Base-by-base conservation (phyloP, 1,284 basidiomycete species). In the Sphaerobolus stellatus region DNA sequence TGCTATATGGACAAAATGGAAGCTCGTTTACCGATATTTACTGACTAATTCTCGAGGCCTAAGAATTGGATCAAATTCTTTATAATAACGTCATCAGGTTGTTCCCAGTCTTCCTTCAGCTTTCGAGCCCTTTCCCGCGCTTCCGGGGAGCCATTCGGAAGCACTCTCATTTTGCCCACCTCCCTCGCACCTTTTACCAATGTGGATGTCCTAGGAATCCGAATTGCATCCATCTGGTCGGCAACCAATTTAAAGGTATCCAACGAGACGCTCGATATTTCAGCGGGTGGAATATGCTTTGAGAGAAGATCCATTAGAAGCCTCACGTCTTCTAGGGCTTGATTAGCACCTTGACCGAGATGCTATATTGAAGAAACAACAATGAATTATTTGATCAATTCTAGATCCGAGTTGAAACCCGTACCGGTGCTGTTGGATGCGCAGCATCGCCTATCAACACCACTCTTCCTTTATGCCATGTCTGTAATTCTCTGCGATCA, bases 321-420 rank as follows among this genome's bases (percentile, higher is more conserved):
- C 51, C 72, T 74, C 41, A 74, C 62, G 59, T 79, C 77, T 56
- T 78, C 75, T 54, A 77, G 71, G 1, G 76, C 73, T 59, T 77
- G 76, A 59, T 78, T 79, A 5, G 77, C 75, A 24, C 76, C 77
- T 64, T 79, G 77, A 1, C 77, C 76, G 18, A 79, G 69, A 59
- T 79, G 77, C 75, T 78, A 50, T 28, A 38, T 33, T 48, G 27
- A 4, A 22, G 28, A 27, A 25, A 25, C 27, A n/a, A 8, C 33
- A 50, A 41, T 18, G 11, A 20, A 33, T 29, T 16, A 33, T 8
- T 34, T 7, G 11, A 14, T 38, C 2, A 20, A n/a, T 7, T 16
- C 30, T 24, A 6, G 28, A 22, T 14, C 8, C 34, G 14, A n/a
- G 40, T 29, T 29, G 49, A 50, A 22, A 18, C n/a, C 13, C 27